phyloP scores from a whole-genome alignment of 2,329 filamentous ascomycete species.

The Cercospora sesami region DNA sequence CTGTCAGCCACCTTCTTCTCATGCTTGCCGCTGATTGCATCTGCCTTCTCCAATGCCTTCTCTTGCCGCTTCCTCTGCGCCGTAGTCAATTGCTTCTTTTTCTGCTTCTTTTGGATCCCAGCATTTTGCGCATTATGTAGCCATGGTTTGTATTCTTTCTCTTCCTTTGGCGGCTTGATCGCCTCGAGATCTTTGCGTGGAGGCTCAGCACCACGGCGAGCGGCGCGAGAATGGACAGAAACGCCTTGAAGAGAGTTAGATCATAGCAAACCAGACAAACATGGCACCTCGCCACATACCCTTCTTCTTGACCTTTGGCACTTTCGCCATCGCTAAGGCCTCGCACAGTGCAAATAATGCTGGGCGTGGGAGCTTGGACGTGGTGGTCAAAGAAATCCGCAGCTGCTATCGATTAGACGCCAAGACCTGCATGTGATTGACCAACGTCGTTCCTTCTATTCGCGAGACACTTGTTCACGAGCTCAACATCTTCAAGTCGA shows the following conservation, averaged over 20 bases:
- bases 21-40: slow-evolving; percentile 55
- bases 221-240: slow-evolving; percentile 72
- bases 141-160: slow-evolving; percentile 59
- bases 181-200: slow-evolving; percentile 45
- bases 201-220: slow-evolving; percentile 69
- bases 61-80: slow-evolving; percentile 57
- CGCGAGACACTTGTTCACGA: slow-evolving; percentile 8
- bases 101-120: slow-evolving; percentile 68
- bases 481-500: not conserved
- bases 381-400: slow-evolving; percentile 9
- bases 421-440: slow-evolving; percentile 16
- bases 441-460: not conserved
- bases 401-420: slow-evolving; percentile 1
- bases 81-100: slow-evolving; percentile 55
- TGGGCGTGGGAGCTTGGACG: slow-evolving; percentile 3
- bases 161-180: slow-evolving; percentile 50
- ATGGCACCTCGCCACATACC: slow-evolving; percentile 32
- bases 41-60: slow-evolving; percentile 57
- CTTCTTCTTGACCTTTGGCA: slow-evolving; percentile 50
- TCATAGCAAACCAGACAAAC: not conserved
- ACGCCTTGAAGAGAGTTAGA: slow-evolving; percentile 47
- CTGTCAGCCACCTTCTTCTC: slow-evolving; percentile 59
- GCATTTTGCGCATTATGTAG: slow-evolving; percentile 68
- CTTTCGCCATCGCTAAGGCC: slow-evolving; percentile 44
- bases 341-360: not conserved